Evolutionary conservation across 1,284 basidiomycete species (phyloP).

Genomic region (Volvariella surrecta): DNA sequence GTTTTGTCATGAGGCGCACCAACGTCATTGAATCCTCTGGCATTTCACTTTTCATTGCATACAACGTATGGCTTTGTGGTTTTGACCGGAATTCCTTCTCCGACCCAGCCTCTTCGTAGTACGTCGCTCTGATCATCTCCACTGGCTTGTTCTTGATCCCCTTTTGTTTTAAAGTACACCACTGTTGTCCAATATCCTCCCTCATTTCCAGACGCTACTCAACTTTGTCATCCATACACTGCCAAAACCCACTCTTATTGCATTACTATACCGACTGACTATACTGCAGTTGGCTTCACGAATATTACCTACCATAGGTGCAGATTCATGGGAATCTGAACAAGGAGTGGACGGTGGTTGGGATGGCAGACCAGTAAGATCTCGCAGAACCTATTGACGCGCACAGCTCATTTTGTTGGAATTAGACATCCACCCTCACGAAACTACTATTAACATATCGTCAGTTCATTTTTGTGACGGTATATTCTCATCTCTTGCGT

Average conservation of each 20-base stretch:
- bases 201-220: slow-evolving; percentile 68
- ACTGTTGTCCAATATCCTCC: slow-evolving; percentile 66
- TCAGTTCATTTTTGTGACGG: slow-evolving; percentile 76
- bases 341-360: slow-evolving; percentile 54
- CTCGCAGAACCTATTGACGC: neutral
- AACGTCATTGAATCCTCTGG: slow-evolving; percentile 91
- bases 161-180: slow-evolving; percentile 43
- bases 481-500: slow-evolving; percentile 78
- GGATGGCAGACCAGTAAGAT: slow-evolving; percentile 63
- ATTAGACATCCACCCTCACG: slow-evolving; percentile 65
- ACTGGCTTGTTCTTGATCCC: slow-evolving; percentile 5
- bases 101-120: slow-evolving; percentile 72
- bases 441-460: slow-evolving; percentile 71
- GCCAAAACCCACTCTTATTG: slow-evolving; percentile 78
- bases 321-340: slow-evolving; percentile 71
- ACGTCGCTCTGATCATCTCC: slow-evolving; percentile 20
- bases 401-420: slow-evolving; percentile 6
- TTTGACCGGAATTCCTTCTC: slow-evolving; percentile 62
- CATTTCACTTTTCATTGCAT: slow-evolving; percentile 80
- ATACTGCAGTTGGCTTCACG: slow-evolving; percentile 83
- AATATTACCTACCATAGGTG: slow-evolving; percentile 76
- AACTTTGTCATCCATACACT: slow-evolving; percentile 78
- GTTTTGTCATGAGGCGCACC: slow-evolving; percentile 80
- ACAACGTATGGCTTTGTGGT: slow-evolving; percentile 79
- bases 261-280: slow-evolving; percentile 74